Conservation (phyloP, 345 rosid species). For the Gossypium sturtianum region DNA sequence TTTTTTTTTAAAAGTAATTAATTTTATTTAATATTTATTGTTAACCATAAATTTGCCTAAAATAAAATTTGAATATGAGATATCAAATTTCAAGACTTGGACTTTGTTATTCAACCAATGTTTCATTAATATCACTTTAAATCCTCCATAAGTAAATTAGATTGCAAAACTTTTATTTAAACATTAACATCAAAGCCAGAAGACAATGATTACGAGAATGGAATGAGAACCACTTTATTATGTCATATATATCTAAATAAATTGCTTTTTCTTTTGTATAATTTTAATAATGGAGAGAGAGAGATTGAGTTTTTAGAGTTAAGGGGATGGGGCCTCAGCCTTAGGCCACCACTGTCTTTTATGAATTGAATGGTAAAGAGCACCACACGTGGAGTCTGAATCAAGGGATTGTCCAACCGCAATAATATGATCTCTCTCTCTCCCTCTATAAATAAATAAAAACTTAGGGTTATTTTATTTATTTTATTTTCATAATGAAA, state of each 20-base stretch:
- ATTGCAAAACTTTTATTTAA: no score
- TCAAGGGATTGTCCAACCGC: constrained; percentile 43
- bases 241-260: background rate
- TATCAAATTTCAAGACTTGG: no score
- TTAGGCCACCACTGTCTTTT: constrained; percentile 32
- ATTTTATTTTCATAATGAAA: background rate
- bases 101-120: no score
- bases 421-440: constrained; percentile 3
- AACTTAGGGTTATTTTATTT: background rate
- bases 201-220: constrained; percentile 23
- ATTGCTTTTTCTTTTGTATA: background rate
- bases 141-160: no score
- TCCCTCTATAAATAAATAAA: no score
- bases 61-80: no score
- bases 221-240: constrained; percentile 20
- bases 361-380: constrained; percentile 51
- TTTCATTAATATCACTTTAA: no score
- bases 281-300: constrained; percentile 10
- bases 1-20: no score
- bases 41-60: no score
- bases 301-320: constrained; percentile 12
- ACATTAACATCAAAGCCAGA: no score
- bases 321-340: constrained; percentile 8
- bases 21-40: no score
- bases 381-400: constrained; percentile 75